A percentile compares a stretch with the other conserved stretches of the same genome.
These are phyloP conservation scores for Forsythia suspensa DNA, from an alignment of 257 asterid genomes.

Conservation along the genomic window DNA sequence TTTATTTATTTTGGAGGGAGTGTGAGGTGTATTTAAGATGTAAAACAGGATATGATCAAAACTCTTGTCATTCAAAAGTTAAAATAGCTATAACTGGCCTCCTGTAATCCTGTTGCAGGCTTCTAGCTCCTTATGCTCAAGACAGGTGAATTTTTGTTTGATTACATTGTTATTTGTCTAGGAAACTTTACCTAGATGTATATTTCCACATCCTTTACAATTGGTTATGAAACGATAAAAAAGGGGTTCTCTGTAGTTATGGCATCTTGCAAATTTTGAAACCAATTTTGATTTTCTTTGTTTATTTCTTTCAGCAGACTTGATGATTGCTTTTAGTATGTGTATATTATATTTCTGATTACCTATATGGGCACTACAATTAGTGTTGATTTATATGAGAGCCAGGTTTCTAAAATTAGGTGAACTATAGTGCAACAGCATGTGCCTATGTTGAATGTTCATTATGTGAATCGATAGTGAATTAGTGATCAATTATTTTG, in stretches of 20 bases:
- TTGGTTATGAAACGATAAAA: neutral
- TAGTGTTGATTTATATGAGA: neutral
- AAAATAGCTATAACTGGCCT: constrained; percentile 1
- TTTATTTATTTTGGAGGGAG: constrained; percentile 1
- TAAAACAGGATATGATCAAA: neutral
- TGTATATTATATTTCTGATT: neutral
- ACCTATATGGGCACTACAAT: neutral
- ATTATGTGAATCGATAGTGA: neutral
- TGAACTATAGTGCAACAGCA: neutral
- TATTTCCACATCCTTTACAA: neutral
- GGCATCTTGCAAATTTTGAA: neutral
- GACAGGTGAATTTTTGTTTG: neutral
- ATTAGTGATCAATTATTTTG: neutral
- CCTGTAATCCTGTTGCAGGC: neutral
- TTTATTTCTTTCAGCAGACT: neutral
- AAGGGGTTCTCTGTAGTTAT: neutral
- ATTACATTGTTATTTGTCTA: neutral
- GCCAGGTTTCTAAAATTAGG: neutral
- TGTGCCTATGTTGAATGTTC: neutral
- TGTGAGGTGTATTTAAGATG: neutral
- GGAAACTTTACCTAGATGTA: neutral
- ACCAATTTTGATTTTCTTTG: neutral
- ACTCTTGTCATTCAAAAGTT: neutral
- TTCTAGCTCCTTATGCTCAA: constrained; percentile 4
- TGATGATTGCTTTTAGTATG: neutral